Evolutionary conservation across 805 yeast species (phyloP), one percentile per base, ranked within the genome.

Genomic region (Sungouiozyma intestinalis): DNA sequence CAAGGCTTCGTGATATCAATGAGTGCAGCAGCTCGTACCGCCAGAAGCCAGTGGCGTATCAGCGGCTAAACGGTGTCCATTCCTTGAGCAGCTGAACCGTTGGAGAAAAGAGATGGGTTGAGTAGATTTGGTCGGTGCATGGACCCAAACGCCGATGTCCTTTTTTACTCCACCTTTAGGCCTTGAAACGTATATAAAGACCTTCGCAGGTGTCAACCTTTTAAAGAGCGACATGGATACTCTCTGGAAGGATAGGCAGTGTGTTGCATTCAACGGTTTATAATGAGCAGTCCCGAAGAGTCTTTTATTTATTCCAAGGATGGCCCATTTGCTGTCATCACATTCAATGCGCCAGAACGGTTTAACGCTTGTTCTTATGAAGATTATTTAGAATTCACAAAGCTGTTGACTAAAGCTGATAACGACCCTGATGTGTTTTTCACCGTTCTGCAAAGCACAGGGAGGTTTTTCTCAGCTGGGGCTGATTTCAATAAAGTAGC

Each of bases 391-490:
- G 62, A 71, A 42, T 60, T 85, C 40, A 85, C 81, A 2, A 68
- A 73, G 43, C 64, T 72, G 11, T 62, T 86, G 11, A 76, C 76
- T 48, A 55, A 68, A 45, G 87, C 94, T 0, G 79, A 83, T 45
- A 57, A 64, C 4, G 79, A 83, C 44, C 75, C 76, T 18, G 66
- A 68, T 16, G 79, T 90, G 0, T 54, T 72, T 6, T 71, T 76
- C 18, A 86, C 95, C 1, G 64, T 83, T 39, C 61, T 86, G 39
- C 79, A 76, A 54, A 71, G 86, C 29, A 68, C 81, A 0, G 95
- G 95, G 0, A 68, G 80, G 44, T 82, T 73, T 58, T 86, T 85
- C 60, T 77, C 86, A 19, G 82, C 94, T 5, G 96, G 96, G 19
- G 96, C 95, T 16, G 79, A 85, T 56, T 74, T 83, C 40, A 69